phyloP scores from a whole-genome alignment of 352 stramenopile genomes.

The Phytophthora macrochlamydospora region DNA sequence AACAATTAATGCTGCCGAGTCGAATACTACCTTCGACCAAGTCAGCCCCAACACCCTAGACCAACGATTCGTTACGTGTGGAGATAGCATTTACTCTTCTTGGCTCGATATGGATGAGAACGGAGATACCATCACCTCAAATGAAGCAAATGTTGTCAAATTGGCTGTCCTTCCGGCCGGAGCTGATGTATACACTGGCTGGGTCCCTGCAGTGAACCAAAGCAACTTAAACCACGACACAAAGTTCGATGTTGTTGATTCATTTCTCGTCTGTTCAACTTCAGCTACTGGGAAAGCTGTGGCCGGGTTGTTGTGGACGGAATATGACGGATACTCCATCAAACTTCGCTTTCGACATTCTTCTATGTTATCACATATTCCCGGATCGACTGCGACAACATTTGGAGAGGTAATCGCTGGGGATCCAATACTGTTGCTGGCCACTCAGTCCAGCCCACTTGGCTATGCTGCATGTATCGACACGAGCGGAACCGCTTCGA shows the following conservation, averaged over 20 bases:
- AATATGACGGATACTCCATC: slow-evolving; percentile 70
- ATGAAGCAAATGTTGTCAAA: slow-evolving; percentile 22
- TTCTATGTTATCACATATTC: slow-evolving; percentile 23
- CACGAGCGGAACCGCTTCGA: slow-evolving; percentile 47
- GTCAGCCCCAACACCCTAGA: slow-evolving; percentile 31
- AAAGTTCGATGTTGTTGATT: slow-evolving; percentile 42
- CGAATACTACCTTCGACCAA: slow-evolving; percentile 13
- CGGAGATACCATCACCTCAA: not conserved
- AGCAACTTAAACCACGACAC: slow-evolving; percentile 62
- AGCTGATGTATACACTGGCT: slow-evolving; percentile 31
- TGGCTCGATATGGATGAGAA: slow-evolving; percentile 44
- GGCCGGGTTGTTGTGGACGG: slow-evolving; percentile 66
- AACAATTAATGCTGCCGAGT: slow-evolving; percentile 18
- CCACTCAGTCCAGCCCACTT: slow-evolving; percentile 33
- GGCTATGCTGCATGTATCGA: slow-evolving; percentile 62
- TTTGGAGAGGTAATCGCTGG: slow-evolving; percentile 52
- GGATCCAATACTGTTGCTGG: slow-evolving; percentile 48
- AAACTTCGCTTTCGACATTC: slow-evolving; percentile 69
- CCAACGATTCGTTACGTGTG: slow-evolving; percentile 40
- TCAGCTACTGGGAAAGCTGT: slow-evolving; percentile 7
- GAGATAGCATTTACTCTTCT: slow-evolving; percentile 44
- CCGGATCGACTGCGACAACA: slow-evolving; percentile 6
- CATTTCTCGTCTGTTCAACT: slow-evolving; percentile 47
- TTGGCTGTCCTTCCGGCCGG: slow-evolving; percentile 24
- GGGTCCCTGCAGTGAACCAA: slow-evolving; percentile 19